Conservation (phyloP, 345 rosid species). For the Eucalyptus coolabah region DNA sequence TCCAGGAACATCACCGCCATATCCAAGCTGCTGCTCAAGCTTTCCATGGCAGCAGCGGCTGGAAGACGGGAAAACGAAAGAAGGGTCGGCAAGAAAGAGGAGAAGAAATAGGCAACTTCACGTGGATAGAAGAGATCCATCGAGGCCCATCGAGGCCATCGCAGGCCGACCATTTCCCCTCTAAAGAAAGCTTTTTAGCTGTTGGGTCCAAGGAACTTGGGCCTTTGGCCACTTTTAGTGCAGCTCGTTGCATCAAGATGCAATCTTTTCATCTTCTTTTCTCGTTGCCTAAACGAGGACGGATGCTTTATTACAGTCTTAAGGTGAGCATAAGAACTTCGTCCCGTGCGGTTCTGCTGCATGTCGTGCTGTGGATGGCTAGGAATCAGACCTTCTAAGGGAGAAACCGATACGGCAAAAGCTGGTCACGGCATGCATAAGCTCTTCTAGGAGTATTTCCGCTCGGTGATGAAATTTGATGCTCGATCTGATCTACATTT, state of each 20-base stretch:
- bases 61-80: neutral
- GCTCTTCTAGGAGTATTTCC: neutral
- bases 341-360: neutral
- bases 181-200: neutral
- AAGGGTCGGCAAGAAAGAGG: too few relatives aligned
- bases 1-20: slow-evolving; percentile 40
- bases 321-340: neutral
- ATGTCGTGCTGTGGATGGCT: neutral
- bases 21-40: neutral
- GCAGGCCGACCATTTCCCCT: neutral
- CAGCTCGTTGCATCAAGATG: neutral
- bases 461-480: rapidly evolving
- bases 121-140: neutral
- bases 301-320: rapidly evolving
- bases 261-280: neutral
- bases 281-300: neutral
- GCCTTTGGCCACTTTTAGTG: neutral
- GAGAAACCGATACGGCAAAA: neutral
- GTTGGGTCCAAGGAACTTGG: neutral
- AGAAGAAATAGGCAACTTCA: neutral
- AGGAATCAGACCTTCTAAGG: neutral
- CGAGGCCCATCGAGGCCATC: neutral
- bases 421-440: neutral
- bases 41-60: neutral
- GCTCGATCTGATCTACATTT: neutral